Evolutionary conservation across 2,329 filamentous ascomycete species (phyloP).

Genomic region (Exserohilum rostratum): DNA sequence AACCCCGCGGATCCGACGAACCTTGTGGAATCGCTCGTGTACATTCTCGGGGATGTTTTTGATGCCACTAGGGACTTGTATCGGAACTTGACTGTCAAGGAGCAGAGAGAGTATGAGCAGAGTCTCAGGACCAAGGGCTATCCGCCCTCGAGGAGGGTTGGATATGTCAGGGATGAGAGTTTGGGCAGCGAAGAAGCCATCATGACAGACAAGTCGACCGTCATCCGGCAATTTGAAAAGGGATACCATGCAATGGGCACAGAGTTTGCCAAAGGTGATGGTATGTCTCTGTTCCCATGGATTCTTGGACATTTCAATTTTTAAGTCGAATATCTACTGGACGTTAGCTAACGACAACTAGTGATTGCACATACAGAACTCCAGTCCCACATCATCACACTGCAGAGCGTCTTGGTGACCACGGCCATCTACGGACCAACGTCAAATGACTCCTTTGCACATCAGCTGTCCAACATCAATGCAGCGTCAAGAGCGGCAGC

Average conservation of each 20-base stretch:
- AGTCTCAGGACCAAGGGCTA: slow-evolving; percentile 38
- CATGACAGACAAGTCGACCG: slow-evolving; percentile 41
- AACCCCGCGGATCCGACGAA: slow-evolving; percentile 35
- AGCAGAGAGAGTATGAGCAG: slow-evolving; percentile 42
- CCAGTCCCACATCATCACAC: slow-evolving; percentile 44
- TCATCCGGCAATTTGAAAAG: slow-evolving; percentile 38
- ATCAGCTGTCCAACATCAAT: slow-evolving; percentile 39
- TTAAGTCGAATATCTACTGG: neutral
- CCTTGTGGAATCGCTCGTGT: slow-evolving; percentile 40
- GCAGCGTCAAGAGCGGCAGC: slow-evolving; percentile 40
- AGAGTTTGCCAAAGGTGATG: slow-evolving; percentile 42
- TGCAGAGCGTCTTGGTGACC: slow-evolving; percentile 40
- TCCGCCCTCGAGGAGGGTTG: slow-evolving; percentile 31
- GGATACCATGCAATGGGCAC: slow-evolving; percentile 37
- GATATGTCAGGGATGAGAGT: slow-evolving; percentile 36
- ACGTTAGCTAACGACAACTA: slow-evolving; percentile 14
- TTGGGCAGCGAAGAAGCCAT: slow-evolving; percentile 36
- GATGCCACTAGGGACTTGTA: slow-evolving; percentile 44
- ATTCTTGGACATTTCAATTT: neutral
- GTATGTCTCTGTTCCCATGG: slow-evolving; percentile 23
- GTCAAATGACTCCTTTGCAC: slow-evolving; percentile 39
- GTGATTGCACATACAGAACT: slow-evolving; percentile 41
- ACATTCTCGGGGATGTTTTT: slow-evolving; percentile 43
- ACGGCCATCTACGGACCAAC: slow-evolving; percentile 46
- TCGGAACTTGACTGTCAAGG: slow-evolving; percentile 38